A percentile compares a stretch with the other conserved stretches of the same genome.
phyloP scores from a whole-genome alignment of 352 stramenopile genomes.

The Globisporangium paddicum region DNA sequence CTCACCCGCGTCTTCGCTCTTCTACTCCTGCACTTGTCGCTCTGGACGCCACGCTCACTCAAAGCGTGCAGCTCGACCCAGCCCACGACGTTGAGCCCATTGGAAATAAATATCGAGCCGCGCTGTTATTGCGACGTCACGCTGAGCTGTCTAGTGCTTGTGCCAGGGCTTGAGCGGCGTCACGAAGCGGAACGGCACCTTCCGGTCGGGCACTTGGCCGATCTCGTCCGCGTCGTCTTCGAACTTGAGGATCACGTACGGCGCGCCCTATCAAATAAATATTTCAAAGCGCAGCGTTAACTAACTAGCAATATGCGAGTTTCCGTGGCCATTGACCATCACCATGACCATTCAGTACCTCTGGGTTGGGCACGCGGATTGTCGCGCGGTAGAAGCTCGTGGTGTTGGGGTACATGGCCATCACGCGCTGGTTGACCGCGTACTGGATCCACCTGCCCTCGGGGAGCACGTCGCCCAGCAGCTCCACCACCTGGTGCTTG shows the following conservation, averaged over 20 bases:
- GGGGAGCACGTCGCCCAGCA: slow-evolving; percentile 73
- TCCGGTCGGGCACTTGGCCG: slow-evolving; percentile 88
- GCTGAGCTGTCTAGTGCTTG: slow-evolving; percentile 8
- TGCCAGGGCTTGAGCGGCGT: slow-evolving; percentile 72
- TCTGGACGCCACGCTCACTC: background rate
- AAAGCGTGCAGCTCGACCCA: background rate
- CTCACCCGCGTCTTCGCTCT: no score
- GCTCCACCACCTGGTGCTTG: slow-evolving; percentile 83
- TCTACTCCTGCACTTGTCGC: no score
- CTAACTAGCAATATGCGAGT: no score
- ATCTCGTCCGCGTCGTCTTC: slow-evolving; percentile 95
- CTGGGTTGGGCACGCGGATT: slow-evolving; percentile 89
- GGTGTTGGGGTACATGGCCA: slow-evolving; percentile 98
- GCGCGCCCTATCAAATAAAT: slow-evolving; percentile 45
- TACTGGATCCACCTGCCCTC: slow-evolving; percentile 78
- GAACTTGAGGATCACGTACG: slow-evolving; percentile 97
- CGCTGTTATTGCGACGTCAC: background rate
- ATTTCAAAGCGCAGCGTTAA: no score
- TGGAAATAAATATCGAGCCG: background rate
- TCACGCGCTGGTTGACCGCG: slow-evolving; percentile 88
- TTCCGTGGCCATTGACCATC: background rate
- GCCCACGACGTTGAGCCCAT: background rate
- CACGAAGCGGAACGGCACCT: slow-evolving; percentile 94
- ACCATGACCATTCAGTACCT: slow-evolving; percentile 22
- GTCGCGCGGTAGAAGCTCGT: slow-evolving; percentile 95